These are phyloP conservation scores for Trametes sp. DNA, from an alignment of 1,284 basidiomycete species.

Conservation along the genomic window DNA sequence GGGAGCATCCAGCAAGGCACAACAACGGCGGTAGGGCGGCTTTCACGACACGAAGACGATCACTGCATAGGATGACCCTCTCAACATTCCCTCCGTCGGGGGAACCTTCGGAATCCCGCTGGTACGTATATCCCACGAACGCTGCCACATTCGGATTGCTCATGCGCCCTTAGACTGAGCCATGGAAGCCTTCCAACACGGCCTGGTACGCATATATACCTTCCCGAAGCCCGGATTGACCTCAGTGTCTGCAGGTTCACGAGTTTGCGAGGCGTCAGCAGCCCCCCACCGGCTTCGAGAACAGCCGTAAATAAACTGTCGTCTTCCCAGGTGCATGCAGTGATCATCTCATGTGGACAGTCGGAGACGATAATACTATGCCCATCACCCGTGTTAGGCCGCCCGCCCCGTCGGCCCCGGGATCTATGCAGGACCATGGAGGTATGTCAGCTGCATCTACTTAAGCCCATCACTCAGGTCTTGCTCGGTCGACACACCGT, in stretches of 20 bases:
- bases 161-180: background rate
- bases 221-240: background rate
- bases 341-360: slow-evolving; percentile 16
- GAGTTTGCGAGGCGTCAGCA: slow-evolving; percentile 1
- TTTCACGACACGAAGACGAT: background rate
- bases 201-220: background rate
- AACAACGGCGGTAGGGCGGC: background rate
- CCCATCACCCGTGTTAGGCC: background rate
- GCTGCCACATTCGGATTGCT: background rate
- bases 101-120: slow-evolving; percentile 5
- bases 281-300: slow-evolving; percentile 4
- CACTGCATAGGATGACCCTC: background rate
- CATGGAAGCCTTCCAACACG: background rate
- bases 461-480: background rate
- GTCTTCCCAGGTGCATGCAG: slow-evolving; percentile 8
- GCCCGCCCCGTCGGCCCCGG: background rate
- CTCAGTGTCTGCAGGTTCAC: background rate
- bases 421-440: background rate
- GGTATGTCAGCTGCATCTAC: background rate
- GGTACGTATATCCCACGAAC: slow-evolving; percentile 9
- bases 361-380: background rate
- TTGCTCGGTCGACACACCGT: background rate
- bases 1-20: background rate
- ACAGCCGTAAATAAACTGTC: slow-evolving; percentile 3
- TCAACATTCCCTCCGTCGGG: background rate